Evolutionary conservation across 768 basidiomycete species (phyloP).

Genomic region (Podaxis pistillaris): DNA sequence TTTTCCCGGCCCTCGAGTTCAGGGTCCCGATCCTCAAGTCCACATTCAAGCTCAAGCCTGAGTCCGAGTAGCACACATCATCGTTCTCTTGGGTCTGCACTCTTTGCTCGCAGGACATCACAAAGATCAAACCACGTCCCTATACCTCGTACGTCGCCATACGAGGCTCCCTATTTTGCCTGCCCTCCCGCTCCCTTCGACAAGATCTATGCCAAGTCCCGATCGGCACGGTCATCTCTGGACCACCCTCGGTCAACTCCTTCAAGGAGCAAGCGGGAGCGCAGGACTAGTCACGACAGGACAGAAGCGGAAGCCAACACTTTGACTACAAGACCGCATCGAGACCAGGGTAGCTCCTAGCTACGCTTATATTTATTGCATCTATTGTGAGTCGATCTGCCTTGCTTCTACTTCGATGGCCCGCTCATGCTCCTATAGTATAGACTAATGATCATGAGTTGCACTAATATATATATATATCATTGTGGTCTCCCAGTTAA

Average conservation of each 20-base stretch:
- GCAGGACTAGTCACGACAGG: not conserved
- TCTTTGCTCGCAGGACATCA: slow-evolving; percentile 27
- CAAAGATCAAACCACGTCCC: slow-evolving; percentile 32
- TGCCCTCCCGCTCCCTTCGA: slow-evolving; percentile 32
- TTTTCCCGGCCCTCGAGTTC: slow-evolving; percentile 18
- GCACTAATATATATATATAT: not conserved
- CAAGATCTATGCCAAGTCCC: not conserved
- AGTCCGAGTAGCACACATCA: slow-evolving; percentile 1
- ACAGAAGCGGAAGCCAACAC: not conserved
- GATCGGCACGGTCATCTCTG: not conserved
- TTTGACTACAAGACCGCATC: not conserved
- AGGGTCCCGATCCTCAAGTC: slow-evolving; percentile 10
- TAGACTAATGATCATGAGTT: not conserved
- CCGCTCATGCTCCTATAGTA: not conserved
- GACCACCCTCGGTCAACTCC: not conserved
- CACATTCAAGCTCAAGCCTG: not conserved
- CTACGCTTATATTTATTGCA: not conserved
- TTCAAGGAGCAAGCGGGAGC: not conserved
- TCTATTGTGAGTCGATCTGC: not conserved
- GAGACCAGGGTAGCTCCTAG: not conserved
- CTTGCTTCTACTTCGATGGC: not conserved
- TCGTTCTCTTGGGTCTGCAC: slow-evolving; percentile 21
- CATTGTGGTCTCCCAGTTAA: not conserved
- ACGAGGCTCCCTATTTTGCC: slow-evolving; percentile 46
- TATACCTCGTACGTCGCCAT: slow-evolving; percentile 38